Conservation (phyloP, 1,139 yeast species). For the Yamadazyma spencermartinsiae region DNA sequence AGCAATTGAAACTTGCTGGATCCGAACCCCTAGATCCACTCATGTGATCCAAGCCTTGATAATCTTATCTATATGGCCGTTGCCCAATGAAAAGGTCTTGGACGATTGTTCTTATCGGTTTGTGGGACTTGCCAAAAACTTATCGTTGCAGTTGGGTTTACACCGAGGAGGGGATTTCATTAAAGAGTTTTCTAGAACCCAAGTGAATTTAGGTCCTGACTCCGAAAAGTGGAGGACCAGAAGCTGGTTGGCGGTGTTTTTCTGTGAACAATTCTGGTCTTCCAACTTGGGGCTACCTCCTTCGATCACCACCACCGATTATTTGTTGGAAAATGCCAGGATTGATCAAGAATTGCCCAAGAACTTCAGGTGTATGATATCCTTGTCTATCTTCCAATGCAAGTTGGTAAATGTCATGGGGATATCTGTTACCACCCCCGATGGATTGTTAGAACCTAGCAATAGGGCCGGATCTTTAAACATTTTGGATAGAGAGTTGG, state of each 20-base stretch:
- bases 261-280: slow-evolving; percentile 90
- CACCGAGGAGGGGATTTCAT: slow-evolving; percentile 89
- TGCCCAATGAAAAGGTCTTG: slow-evolving; percentile 88
- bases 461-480: slow-evolving; percentile 79
- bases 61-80: slow-evolving; percentile 85
- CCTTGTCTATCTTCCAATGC: slow-evolving; percentile 79
- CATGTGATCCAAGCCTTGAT: slow-evolving; percentile 89
- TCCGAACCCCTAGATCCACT: slow-evolving; percentile 88
- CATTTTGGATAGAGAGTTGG: slow-evolving; percentile 75
- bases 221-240: slow-evolving; percentile 95
- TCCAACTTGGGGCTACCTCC: slow-evolving; percentile 88
- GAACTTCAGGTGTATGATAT: slow-evolving; percentile 69
- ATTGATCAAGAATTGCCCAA: slow-evolving; percentile 67
- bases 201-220: slow-evolving; percentile 78
- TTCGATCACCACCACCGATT: slow-evolving; percentile 75
- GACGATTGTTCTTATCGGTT: slow-evolving; percentile 92
- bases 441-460: slow-evolving; percentile 84
- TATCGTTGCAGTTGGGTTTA: slow-evolving; percentile 86
- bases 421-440: slow-evolving; percentile 81
- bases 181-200: slow-evolving; percentile 87
- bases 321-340: slow-evolving; percentile 75
- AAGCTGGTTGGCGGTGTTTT: slow-evolving; percentile 87
- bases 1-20: slow-evolving; percentile 93
- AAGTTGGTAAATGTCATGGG: slow-evolving; percentile 87
- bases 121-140: slow-evolving; percentile 79